These are phyloP conservation scores for Ganoderma resinaceum DNA, from an alignment of 1,284 basidiomycete genomes.

Conservation along the genomic window DNA sequence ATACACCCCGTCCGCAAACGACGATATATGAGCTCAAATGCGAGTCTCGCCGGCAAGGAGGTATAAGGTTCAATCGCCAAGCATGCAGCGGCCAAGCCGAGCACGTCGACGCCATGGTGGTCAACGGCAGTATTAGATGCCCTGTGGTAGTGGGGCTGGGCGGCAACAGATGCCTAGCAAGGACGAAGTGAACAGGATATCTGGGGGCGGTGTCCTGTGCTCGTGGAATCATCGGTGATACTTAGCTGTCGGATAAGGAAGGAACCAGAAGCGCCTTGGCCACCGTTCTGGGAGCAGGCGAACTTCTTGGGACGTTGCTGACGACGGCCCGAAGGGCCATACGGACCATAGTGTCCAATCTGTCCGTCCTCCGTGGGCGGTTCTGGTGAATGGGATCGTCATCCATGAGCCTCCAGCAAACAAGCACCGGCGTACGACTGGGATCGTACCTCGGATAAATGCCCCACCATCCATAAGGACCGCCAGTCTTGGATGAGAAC, in stretches of 20 bases:
- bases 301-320: conserved; percentile 6
- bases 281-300: conserved; percentile 5
- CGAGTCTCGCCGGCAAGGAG: neutral
- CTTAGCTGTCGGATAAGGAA: conserved; percentile 23
- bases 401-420: conserved; percentile 7
- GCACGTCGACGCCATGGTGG: neutral
- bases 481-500: conserved; percentile 13
- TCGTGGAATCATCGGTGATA: conserved; percentile 30
- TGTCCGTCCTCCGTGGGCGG: conserved; percentile 13
- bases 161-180: conserved; percentile 14
- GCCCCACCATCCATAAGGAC: conserved; percentile 8
- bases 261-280: conserved; percentile 18
- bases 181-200: conserved; percentile 16
- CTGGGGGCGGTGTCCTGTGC: conserved; percentile 15
- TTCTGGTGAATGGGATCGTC: conserved; percentile 16
- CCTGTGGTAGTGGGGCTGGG: neutral
- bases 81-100: conserved; percentile 4
- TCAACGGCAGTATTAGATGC: conserved; percentile 6
- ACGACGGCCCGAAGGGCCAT: conserved; percentile 21
- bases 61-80: conserved; percentile 3
- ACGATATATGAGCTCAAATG: conserved; percentile 1
- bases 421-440: conserved; percentile 3
- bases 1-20: neutral
- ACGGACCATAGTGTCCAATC: conserved; percentile 20
- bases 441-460: conserved; percentile 26